Percentiles rank a stretch among this genome's conserved stretches.
Evolutionary conservation across 2,329 filamentous ascomycete species (phyloP).

Genomic region (Sclerotinia subarctica): DNA sequence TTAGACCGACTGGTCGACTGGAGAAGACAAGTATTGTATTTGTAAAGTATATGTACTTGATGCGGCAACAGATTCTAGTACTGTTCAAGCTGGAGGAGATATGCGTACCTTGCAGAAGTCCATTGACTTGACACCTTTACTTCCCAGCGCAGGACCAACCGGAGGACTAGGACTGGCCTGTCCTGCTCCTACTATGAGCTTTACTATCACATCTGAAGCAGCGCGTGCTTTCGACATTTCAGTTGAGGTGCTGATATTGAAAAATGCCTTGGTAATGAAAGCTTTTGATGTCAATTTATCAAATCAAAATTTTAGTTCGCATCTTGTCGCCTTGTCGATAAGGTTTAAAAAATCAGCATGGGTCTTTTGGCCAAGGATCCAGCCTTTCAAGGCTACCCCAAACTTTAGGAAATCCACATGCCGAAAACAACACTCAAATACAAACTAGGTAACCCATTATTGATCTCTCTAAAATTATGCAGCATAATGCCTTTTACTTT

Average conservation of each 20-base stretch:
- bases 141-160: slow-evolving; percentile 92
- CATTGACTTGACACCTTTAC: slow-evolving; percentile 98
- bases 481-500: slow-evolving; percentile 6
- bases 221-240: slow-evolving; percentile 39
- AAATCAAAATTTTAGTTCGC: slow-evolving; percentile 9
- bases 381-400: slow-evolving; percentile 18
- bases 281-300: slow-evolving; percentile 2
- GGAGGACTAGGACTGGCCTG: slow-evolving; percentile 93
- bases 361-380: not conserved
- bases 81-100: not conserved
- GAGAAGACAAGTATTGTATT: not conserved
- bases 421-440: not conserved
- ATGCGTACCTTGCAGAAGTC: slow-evolving; percentile 90
- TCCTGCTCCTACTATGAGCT: slow-evolving; percentile 94
- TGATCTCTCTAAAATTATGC: slow-evolving; percentile 13
- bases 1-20: slow-evolving; percentile 11
- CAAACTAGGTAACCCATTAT: not conserved
- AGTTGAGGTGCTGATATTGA: slow-evolving; percentile 14
- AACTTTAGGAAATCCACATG: slow-evolving; percentile 8
- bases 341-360: slow-evolving; percentile 7
- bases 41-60: not conserved
- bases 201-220: slow-evolving; percentile 72
- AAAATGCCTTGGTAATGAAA: not conserved
- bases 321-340: slow-evolving; percentile 20
- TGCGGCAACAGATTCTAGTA: not conserved